phyloP scores from a whole-genome alignment of 441 rosid genomes.

The Aleurites moluccanus region DNA sequence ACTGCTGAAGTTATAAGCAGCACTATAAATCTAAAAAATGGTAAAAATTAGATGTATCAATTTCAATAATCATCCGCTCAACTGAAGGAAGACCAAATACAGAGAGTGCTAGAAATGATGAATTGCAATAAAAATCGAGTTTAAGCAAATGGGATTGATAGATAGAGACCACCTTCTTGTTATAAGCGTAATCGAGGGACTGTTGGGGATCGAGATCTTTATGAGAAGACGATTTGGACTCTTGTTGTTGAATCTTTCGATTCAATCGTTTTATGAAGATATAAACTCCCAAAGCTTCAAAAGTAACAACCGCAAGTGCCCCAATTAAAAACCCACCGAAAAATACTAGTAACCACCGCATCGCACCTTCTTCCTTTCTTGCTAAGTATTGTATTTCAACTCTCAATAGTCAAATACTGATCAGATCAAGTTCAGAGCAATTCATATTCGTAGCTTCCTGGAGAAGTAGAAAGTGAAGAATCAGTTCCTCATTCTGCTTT shows the following conservation, averaged over 20 bases:
- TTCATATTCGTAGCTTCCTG: neutral
- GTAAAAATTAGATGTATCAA: too few species aligned
- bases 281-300: conserved; percentile 46
- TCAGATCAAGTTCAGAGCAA: neutral
- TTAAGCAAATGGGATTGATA: neutral
- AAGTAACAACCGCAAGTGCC: conserved; percentile 35
- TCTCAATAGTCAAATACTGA: neutral
- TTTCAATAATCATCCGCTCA: too few species aligned
- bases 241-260: conserved; percentile 33
- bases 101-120: too few species aligned
- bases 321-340: conserved; percentile 52
- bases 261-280: conserved; percentile 45
- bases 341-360: conserved; percentile 34
- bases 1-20: neutral
- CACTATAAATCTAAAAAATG: too few species aligned
- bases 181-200: conserved; percentile 42
- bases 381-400: too few species aligned
- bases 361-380: neutral
- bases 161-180: conserved; percentile 51
- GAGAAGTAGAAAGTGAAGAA: neutral
- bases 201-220: conserved; percentile 43
- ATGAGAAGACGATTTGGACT: conserved; percentile 21
- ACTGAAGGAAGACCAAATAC: too few species aligned
- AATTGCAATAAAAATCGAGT: too few species aligned
- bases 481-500: too few species aligned